Percentiles rank a stretch among this genome's conserved stretches.
phyloP scores from a whole-genome alignment of 1,139 yeast species.

The Nakaseomyces glabratus region DNA sequence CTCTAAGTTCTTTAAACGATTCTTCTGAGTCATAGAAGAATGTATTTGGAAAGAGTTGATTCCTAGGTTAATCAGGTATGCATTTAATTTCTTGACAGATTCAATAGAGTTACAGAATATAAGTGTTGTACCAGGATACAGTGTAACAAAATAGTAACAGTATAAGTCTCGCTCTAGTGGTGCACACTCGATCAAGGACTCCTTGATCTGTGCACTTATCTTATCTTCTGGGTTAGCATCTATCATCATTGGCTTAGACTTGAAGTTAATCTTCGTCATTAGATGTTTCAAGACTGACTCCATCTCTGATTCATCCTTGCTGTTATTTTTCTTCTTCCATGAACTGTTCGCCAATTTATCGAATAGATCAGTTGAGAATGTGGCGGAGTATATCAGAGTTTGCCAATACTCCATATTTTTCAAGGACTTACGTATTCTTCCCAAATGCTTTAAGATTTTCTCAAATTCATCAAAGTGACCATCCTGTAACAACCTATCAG shows the following conservation, averaged over 20 bases:
- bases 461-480: constrained; percentile 95
- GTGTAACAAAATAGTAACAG: constrained; percentile 73
- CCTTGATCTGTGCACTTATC: constrained; percentile 68
- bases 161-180: constrained; percentile 84
- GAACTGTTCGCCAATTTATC: constrained; percentile 50
- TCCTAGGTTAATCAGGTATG: constrained; percentile 59
- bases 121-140: constrained; percentile 83
- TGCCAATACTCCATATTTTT: constrained; percentile 52
- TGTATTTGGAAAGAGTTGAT: constrained; percentile 77
- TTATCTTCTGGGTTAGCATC: constrained; percentile 85
- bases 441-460: constrained; percentile 59
- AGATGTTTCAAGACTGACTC: constrained; percentile 49
- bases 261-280: constrained; percentile 51
- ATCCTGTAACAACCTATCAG: constrained; percentile 91
- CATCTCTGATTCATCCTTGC: constrained; percentile 36
- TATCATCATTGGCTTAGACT: constrained; percentile 52
- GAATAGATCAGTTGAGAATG: constrained; percentile 78
- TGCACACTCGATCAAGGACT: constrained; percentile 86
- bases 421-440: constrained; percentile 17
- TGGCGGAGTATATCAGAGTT: constrained; percentile 88
- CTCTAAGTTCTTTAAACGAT: constrained; percentile 78
- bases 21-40: constrained; percentile 92
- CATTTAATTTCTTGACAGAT: constrained; percentile 77
- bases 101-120: constrained; percentile 94
- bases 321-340: constrained; percentile 33